phyloP scores from a whole-genome alignment of 192 early-diverging fungal genomes.

The Gamsiella multidivaricata region DNA sequence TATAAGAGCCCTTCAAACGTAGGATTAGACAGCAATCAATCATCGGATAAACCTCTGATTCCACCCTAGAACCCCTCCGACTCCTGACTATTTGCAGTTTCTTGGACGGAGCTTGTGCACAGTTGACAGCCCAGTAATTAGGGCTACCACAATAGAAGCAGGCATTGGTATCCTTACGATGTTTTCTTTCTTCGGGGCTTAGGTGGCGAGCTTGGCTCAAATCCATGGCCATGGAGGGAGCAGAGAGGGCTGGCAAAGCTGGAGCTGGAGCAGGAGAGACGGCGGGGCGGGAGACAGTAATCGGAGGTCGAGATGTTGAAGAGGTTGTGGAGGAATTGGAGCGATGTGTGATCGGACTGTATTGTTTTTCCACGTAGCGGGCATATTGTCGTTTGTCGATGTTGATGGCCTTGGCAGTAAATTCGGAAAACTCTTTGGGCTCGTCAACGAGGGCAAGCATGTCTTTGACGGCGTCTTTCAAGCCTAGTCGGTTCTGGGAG shows the following conservation, averaged over 20 bases:
- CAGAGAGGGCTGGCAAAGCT: no score
- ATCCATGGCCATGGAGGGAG: not conserved
- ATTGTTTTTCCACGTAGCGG: not conserved
- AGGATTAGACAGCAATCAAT: no score
- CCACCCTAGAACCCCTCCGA: no score
- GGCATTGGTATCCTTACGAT: not conserved
- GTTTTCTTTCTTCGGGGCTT: not conserved
- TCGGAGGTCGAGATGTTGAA: not conserved
- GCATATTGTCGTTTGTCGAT: slow-evolving; percentile 1
- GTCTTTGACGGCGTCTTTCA: not conserved
- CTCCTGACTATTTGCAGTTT: no score
- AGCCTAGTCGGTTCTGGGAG: not conserved
- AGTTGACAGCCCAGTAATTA: not conserved
- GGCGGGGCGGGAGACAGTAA: no score
- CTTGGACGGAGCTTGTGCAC: no score
- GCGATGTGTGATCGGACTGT: not conserved
- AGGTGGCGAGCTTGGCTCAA: not conserved
- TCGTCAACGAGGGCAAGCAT: not conserved
- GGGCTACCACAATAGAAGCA: not conserved
- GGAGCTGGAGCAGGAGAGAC: not conserved
- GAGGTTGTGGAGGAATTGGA: not conserved
- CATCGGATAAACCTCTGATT: no score
- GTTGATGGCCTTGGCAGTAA: not conserved
- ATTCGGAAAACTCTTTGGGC: not conserved
- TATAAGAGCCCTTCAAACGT: no score